Conservation (phyloP, 1,284 basidiomycete species). For the Fomes fomentarius region DNA sequence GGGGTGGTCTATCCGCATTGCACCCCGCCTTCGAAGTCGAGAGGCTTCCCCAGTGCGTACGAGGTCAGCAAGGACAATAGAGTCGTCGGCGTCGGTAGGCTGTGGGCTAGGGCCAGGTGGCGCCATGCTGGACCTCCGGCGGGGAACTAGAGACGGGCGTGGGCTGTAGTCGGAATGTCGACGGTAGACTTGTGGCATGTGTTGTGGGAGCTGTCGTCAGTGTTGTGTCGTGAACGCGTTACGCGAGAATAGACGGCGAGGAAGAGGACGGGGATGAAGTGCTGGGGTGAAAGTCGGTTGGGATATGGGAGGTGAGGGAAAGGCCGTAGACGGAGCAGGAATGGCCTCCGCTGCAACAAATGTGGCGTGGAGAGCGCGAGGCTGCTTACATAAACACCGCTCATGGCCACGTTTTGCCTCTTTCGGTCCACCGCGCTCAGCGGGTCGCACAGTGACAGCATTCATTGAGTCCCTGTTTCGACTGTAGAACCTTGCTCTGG, state of each 20-base stretch:
- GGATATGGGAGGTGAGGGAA: constrained; percentile 16
- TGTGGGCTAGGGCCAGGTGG: constrained; percentile 23
- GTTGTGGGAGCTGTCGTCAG: constrained; percentile 6
- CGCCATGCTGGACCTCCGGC: constrained; percentile 24
- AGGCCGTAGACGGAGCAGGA: constrained; percentile 5
- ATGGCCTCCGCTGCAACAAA: constrained; percentile 15
- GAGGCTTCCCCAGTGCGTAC: constrained; percentile 72
- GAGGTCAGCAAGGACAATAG: constrained; percentile 71
- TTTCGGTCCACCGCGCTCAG: constrained; percentile 1
- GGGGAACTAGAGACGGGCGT: constrained; percentile 24
- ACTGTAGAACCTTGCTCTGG: neutral
- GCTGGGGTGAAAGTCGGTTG: neutral
- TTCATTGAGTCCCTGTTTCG: neutral
- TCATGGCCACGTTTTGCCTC: neutral
- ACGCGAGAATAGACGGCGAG: neutral
- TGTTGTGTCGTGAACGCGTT: constrained; percentile 6
- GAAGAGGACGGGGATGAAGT: neutral
- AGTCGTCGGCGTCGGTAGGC: constrained; percentile 58
- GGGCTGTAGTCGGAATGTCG: constrained; percentile 27
- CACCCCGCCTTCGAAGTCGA: constrained; percentile 68
- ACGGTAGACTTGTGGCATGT: constrained; percentile 33
- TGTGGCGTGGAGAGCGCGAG: constrained; percentile 26
- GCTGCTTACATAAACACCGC: constrained; percentile 19
- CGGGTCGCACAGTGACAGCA: constrained; percentile 1
- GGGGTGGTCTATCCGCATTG: constrained; percentile 62